Base-by-base conservation (phyloP, 768 basidiomycete genomes). In the Hygrophoropsis aurantiaca region DNA sequence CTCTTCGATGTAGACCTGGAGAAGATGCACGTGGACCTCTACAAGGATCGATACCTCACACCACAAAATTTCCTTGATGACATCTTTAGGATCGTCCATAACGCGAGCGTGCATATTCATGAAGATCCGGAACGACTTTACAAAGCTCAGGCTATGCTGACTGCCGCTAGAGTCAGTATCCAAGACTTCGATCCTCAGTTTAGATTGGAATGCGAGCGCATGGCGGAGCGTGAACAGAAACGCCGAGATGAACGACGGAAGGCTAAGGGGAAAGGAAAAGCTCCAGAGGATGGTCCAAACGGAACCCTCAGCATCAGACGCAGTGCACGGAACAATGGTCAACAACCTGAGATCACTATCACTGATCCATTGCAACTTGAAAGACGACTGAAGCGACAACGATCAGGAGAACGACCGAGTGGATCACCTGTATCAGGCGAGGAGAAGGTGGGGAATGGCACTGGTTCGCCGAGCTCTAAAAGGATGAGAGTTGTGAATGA, bases 1-100 rank as follows among this genome's bases (percentile, higher is more conserved):
- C 69, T 94, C 15, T 90, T 81, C 60, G 84, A 94, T 58, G 85
- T 97, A 77, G 94, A 97, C 63, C 74, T 98, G 30, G 97, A 98
- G 58, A 82, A 79, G 52, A 92, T 99, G 81, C 89, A 94, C 56
- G 72, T 75, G 19, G 84, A 90, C 45, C 74, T 99, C 18, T 92
- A 90, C 73, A 85, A 81, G 60, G 83, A 83, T 33, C 81, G 83
- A 33, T 99, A 98, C 62, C 80, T 91, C 23, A 92, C 91, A 0
- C 88, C 91, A 0, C 81, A 85, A 47, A 85, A 90, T 46, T 97
- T 99, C 73, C 77, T 97, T 7, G 80, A 84, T 38, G 89, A 92
- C 55, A 76, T 93, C 46, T 75, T 77, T 49, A 87, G 85, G 68
- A 90, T 92, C 52, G 83, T 90, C 16, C 82, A 89, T 58, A 89